Evolutionary conservation across 2,329 filamentous ascomycete species (phyloP).

Genomic region (Blastomyces emzantsi): DNA sequence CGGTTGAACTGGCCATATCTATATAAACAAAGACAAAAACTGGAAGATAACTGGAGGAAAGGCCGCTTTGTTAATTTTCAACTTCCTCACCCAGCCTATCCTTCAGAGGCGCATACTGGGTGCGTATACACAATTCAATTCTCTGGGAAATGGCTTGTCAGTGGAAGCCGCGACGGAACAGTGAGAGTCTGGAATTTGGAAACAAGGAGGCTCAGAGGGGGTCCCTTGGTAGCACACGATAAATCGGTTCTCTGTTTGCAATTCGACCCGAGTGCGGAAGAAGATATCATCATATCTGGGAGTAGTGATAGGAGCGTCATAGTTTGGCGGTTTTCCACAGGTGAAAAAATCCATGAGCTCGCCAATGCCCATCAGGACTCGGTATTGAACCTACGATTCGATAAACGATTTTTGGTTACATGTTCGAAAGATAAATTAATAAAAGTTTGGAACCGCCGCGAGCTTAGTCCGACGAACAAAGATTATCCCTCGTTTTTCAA

Average conservation of each 20-base stretch:
- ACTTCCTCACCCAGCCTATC: constrained; percentile 72
- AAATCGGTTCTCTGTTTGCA: constrained; percentile 92
- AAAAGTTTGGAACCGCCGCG: constrained; percentile 82
- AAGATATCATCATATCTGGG: constrained; percentile 90
- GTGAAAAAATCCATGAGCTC: constrained; percentile 68
- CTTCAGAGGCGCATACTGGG: constrained; percentile 75
- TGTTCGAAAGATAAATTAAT: constrained; percentile 97
- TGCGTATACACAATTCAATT: constrained; percentile 96
- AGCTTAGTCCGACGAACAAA: constrained; percentile 45
- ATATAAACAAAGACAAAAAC: constrained; percentile 72
- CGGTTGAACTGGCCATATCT: constrained; percentile 88
- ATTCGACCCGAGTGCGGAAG: constrained; percentile 77
- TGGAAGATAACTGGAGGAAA: constrained; percentile 87
- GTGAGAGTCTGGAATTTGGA: constrained; percentile 86
- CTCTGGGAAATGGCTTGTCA: constrained; percentile 75
- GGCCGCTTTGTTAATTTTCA: constrained; percentile 80
- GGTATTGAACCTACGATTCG: constrained; percentile 86
- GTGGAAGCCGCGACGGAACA: constrained; percentile 80
- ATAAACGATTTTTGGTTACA: constrained; percentile 83
- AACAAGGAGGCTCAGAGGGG: constrained; percentile 64
- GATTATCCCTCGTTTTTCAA: constrained; percentile 38
- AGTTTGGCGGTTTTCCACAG: constrained; percentile 88
- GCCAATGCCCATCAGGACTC: constrained; percentile 75
- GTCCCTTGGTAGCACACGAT: constrained; percentile 65
- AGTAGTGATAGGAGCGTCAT: constrained; percentile 89